phyloP scores from a whole-genome alignment of 768 basidiomycete species.

The Lentinula raphanica region DNA sequence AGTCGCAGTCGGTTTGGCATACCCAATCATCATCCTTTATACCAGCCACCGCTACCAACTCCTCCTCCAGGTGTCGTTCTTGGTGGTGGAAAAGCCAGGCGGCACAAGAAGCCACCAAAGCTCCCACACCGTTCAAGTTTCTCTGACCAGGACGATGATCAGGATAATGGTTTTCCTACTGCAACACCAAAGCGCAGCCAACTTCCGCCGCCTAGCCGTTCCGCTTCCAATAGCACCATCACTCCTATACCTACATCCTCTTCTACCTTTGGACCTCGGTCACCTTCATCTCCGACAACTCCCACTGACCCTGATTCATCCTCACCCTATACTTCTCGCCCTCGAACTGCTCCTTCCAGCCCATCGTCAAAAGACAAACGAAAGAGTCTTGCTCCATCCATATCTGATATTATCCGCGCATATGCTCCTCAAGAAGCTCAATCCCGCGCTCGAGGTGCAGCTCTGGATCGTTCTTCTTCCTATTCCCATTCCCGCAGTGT shows the following conservation, averaged over 20 bases:
- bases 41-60: slow-evolving; percentile 77
- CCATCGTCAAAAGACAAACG: slow-evolving; percentile 19
- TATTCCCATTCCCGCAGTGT: slow-evolving; percentile 38
- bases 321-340: slow-evolving; percentile 12
- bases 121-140: slow-evolving; percentile 28
- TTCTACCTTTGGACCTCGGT: slow-evolving; percentile 11
- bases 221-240: slow-evolving; percentile 16
- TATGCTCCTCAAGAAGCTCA: slow-evolving; percentile 63
- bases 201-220: slow-evolving; percentile 17
- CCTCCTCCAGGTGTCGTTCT: slow-evolving; percentile 78
- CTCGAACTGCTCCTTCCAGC: slow-evolving; percentile 13
- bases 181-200: slow-evolving; percentile 30
- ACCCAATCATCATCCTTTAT: slow-evolving; percentile 64
- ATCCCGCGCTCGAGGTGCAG: slow-evolving; percentile 36
- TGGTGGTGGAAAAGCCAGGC: slow-evolving; percentile 42
- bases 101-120: slow-evolving; percentile 25
- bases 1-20: slow-evolving; percentile 52
- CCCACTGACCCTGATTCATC: slow-evolving; percentile 15
- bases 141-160: slow-evolving; percentile 58
- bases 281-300: slow-evolving; percentile 7
- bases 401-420: slow-evolving; percentile 81
- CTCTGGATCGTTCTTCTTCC: slow-evolving; percentile 41
- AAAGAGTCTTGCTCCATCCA: slow-evolving; percentile 67
- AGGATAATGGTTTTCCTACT: slow-evolving; percentile 30
- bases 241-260: slow-evolving; percentile 7